Evolutionary conservation across 2,329 filamentous ascomycete genomes (phyloP), one percentile per base, ranked within the genome.

Genomic region (Cladosporium sp.): DNA sequence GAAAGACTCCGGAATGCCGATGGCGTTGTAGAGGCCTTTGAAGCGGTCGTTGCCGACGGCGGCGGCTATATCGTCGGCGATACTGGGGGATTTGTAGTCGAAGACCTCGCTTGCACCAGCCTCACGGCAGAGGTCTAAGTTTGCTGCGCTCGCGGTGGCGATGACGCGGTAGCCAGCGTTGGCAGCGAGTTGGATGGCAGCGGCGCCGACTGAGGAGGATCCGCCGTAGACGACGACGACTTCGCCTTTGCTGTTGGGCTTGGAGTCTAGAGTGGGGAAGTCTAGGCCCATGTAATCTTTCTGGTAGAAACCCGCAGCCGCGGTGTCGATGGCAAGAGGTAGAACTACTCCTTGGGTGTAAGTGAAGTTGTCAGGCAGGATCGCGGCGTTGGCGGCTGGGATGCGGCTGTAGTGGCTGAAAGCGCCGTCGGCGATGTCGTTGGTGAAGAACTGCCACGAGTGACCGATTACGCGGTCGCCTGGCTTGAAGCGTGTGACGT

Each of bases 291-390:
- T 64, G 26, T 69, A 64, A 26, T 69, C 70, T 14, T 68, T 65
- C 51, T 72, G 65, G 53, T 72, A 71, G 30, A 67, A 67, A 26
- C 67, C 14, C 26, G 61, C 57, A 63, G 65, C 49, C 11, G 78
- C 77, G 1, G 79, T 80, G 7, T 76, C 76, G 65, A 80, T 74
- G 21, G 76, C 75, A 23, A 80, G 73, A 2, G 79, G 79, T 1
- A 81, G 74, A 6, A 63, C 60, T 14, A 56, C 49, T 25, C 74
- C 79, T 14, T 76, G 66, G 2, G 69, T 74, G 69, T 74, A 81
- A 54, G 73, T 67, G 23, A 79, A 59, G 2, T 68, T 71, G 18
- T 70, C 64, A 0, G 79, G 79, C 51, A 54, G 18, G 56, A 81
- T 75, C 34, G 75, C 76, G 3, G 77, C 68, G 6, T 76, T 74